A percentile compares a stretch with the other conserved stretches of the same genome.
Conservation (phyloP, 2,329 filamentous ascomycete species). For the Penicillium sp. region DNA sequence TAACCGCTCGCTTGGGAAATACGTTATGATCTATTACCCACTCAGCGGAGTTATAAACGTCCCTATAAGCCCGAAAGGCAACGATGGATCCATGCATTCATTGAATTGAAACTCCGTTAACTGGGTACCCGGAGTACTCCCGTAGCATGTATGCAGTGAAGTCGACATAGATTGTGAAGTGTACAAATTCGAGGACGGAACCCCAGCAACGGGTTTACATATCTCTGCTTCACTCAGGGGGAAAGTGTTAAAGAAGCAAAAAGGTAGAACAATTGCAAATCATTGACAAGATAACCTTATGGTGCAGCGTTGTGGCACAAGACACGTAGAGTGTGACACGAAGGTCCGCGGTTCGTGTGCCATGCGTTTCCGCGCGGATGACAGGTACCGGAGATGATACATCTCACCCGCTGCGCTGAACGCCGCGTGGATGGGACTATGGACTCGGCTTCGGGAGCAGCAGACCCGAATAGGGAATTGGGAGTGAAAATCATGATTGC, state of each 20-base stretch:
- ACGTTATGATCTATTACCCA: not conserved
- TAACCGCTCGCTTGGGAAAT: too few relatives aligned
- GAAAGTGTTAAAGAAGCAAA: not conserved
- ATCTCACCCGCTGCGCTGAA: not conserved
- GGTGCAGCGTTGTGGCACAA: slow-evolving; percentile 8
- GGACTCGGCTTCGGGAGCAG: not conserved
- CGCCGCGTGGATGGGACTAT: slow-evolving; percentile 1
- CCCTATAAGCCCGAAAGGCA: not conserved
- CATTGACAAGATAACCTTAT: slow-evolving; percentile 9
- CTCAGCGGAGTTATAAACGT: not conserved
- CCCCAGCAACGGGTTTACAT: slow-evolving; percentile 12
- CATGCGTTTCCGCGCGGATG: slow-evolving; percentile 13
- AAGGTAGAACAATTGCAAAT: not conserved
- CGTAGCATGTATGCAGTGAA: not conserved
- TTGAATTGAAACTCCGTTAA: not conserved
- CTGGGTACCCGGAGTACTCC: not conserved
- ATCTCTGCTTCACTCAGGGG: not conserved
- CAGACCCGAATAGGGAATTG: not conserved
- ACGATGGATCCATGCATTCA: not conserved
- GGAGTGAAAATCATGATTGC: not conserved
- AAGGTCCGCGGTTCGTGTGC: slow-evolving; percentile 6
- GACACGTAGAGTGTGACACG: slow-evolving; percentile 8
- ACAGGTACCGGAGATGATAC: slow-evolving; percentile 10
- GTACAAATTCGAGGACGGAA: not conserved
- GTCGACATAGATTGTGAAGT: not conserved